phyloP scores from a whole-genome alignment of 2,329 filamentous ascomycete species.

The Botrytis hyacinthi region DNA sequence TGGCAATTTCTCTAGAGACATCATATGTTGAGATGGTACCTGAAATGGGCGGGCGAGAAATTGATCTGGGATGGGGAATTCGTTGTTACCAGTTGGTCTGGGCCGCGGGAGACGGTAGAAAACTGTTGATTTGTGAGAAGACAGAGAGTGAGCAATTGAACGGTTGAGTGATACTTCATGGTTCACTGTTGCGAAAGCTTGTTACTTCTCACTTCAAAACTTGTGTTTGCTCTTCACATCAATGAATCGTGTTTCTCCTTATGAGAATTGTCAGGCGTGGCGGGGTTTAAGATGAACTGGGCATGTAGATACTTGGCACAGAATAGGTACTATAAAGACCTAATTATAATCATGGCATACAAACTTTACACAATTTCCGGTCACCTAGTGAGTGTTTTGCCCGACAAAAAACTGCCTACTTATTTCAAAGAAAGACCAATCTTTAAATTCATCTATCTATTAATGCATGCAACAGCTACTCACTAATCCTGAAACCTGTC shows the following conservation, averaged over 20 bases:
- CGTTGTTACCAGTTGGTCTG: neutral
- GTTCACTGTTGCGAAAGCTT: neutral
- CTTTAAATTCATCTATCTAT: neutral
- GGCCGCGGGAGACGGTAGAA: neutral
- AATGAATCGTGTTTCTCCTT: neutral
- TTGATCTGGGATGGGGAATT: neutral
- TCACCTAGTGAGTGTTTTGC: neutral
- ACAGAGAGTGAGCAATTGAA: neutral
- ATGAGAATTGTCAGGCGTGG: neutral
- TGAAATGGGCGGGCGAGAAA: rapidly evolving
- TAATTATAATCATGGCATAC: neutral
- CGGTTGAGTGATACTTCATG: neutral
- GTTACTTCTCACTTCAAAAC: neutral
- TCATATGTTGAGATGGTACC: too few species aligned
- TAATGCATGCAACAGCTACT: neutral
- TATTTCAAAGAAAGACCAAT: neutral
- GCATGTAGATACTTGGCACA: neutral
- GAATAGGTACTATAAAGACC: too few species aligned
- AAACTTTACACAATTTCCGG: neutral
- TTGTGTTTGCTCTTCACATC: neutral
- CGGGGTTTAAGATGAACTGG: neutral
- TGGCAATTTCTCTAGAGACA: neutral
- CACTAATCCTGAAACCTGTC: neutral
- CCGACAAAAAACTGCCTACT: neutral
- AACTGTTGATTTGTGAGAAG: neutral